Percentiles rank a stretch among this genome's conserved stretches.
Evolutionary conservation across 805 yeast genomes (phyloP).

Genomic region (Candida sithepensis): DNA sequence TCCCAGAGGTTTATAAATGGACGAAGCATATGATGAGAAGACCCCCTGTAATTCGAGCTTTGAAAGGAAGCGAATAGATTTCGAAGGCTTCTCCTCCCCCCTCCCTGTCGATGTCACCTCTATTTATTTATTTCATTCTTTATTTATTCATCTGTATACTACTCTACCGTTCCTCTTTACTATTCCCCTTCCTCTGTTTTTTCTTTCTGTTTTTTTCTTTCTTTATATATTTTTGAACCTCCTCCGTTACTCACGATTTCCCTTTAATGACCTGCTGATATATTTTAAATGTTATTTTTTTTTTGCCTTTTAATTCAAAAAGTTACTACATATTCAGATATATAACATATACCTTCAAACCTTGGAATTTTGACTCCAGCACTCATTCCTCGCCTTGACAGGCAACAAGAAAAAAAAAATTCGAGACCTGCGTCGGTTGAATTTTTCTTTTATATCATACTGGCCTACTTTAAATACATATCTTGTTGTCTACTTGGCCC

Average conservation of each 20-base stretch:
- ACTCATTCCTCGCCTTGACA: no score
- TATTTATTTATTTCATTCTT: neutral
- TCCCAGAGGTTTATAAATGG: constrained; percentile 96
- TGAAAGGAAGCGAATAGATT: constrained; percentile 43
- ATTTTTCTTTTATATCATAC: no score
- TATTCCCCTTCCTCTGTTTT: neutral
- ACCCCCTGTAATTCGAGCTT: constrained; percentile 84
- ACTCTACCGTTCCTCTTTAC: neutral
- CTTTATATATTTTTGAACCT: neutral
- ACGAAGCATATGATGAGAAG: constrained; percentile 93
- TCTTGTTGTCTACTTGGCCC: no score
- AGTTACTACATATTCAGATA: neutral
- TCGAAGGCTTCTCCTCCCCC: no score
- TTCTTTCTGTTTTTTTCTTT: neutral
- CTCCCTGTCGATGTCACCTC: neutral
- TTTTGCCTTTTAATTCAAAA: neutral
- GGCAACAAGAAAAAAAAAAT: no score
- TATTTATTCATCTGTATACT: neutral
- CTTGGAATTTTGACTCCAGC: no score
- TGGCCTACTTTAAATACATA: no score
- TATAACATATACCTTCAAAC: no score
- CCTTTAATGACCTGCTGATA: neutral
- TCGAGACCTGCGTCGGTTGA: no score
- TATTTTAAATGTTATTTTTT: neutral
- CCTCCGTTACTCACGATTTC: neutral